Conservation (phyloP, 495 filamentous ascomycete species). For the Daldinia caldariorum region DNA sequence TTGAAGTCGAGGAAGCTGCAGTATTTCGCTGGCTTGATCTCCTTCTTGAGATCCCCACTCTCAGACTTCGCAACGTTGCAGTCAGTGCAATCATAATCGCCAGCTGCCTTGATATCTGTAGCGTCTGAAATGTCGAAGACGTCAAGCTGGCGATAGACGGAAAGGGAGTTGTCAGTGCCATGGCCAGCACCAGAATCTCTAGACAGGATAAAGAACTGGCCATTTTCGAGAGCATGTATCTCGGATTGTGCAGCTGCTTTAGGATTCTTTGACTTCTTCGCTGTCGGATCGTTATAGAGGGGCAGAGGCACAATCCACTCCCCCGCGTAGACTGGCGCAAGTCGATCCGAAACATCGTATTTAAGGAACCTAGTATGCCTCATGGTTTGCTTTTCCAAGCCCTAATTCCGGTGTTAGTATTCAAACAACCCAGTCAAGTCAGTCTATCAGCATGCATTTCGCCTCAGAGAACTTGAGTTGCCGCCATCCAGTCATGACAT, state of each 20-base stretch:
- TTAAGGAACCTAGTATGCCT: conserved; percentile 69
- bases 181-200: conserved; percentile 72
- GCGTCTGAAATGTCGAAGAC: conserved; percentile 72
- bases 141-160: conserved; percentile 77
- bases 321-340: conserved; percentile 56
- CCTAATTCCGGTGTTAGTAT: conserved; percentile 28
- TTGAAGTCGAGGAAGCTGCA: conserved; percentile 81
- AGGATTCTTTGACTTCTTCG: conserved; percentile 47
- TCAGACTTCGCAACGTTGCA: conserved; percentile 44
- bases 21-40: conserved; percentile 70
- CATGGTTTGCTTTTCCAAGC: conserved; percentile 59
- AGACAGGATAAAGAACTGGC: conserved; percentile 74
- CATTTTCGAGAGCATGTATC: conserved; percentile 70
- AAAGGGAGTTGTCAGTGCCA: conserved; percentile 62
- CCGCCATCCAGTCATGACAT: background rate
- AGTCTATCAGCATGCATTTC: background rate
- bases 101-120: conserved; percentile 70
- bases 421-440: background rate
- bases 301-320: conserved; percentile 79
- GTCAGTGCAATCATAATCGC: conserved; percentile 60
- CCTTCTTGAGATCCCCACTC: conserved; percentile 64
- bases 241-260: conserved; percentile 76
- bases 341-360: conserved; percentile 64
- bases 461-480: background rate
- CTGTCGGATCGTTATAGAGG: conserved; percentile 56